phyloP scores from a whole-genome alignment of 768 basidiomycete genomes.

The Coprinopsis sp. region DNA sequence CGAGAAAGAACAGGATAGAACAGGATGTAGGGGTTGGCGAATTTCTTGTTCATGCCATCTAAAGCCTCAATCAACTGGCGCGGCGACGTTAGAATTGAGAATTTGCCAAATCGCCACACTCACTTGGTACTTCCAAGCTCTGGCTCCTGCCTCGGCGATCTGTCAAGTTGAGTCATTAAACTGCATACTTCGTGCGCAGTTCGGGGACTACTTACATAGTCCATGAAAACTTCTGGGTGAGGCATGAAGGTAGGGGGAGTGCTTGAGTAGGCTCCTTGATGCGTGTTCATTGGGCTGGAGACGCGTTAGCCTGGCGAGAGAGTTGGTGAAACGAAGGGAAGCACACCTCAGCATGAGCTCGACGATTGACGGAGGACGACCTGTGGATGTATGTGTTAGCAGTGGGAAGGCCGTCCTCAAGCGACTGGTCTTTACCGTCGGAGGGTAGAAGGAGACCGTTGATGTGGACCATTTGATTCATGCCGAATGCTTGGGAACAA shows the following conservation, averaged over 20 bases:
- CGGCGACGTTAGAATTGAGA: slow-evolving; percentile 5
- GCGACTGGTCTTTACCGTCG: slow-evolving; percentile 40
- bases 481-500: no score
- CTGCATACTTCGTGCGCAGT: slow-evolving; percentile 5
- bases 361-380: slow-evolving; percentile 69
- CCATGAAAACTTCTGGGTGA: slow-evolving; percentile 83
- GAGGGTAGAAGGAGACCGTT: slow-evolving; percentile 76
- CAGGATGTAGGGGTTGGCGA: slow-evolving; percentile 74
- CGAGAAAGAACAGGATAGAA: slow-evolving; percentile 75
- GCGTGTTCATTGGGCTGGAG: slow-evolving; percentile 40
- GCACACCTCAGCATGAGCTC: slow-evolving; percentile 67
- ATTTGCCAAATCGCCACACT: slow-evolving; percentile 17
- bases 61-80: slow-evolving; percentile 66
- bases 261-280: slow-evolving; percentile 40
- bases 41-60: slow-evolving; percentile 76
- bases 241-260: slow-evolving; percentile 58
- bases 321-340: neutral
- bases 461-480: slow-evolving; percentile 63
- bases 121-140: slow-evolving; percentile 74
- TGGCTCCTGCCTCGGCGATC: slow-evolving; percentile 68
- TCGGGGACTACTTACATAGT: slow-evolving; percentile 45
- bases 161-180: slow-evolving; percentile 19
- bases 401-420: neutral
- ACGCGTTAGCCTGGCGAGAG: slow-evolving; percentile 1
- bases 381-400: slow-evolving; percentile 21